These are phyloP conservation scores for Hansfordia pulvinata DNA, from an alignment of 2,329 filamentous ascomycete genomes.

Conservation along the genomic window DNA sequence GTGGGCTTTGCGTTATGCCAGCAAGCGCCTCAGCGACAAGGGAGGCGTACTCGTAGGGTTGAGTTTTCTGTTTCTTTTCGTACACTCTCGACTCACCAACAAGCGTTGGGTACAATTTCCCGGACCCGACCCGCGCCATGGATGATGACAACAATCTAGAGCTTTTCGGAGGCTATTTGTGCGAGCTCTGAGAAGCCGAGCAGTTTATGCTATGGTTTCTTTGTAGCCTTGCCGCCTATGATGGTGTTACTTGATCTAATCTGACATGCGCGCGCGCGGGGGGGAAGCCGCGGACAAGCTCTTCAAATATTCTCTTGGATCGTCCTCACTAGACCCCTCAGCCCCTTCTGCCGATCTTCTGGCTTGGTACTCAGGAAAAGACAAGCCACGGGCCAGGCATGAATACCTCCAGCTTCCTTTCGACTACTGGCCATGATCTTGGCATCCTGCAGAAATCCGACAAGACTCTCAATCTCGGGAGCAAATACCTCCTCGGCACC, in stretches of 20 bases:
- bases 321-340: conserved; percentile 25
- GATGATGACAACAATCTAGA: conserved; percentile 20
- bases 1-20: too few relatives aligned
- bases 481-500: conserved; percentile 69
- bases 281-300: too few relatives aligned
- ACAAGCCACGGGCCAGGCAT: conserved; percentile 69
- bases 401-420: conserved; percentile 54
- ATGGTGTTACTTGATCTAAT: conserved; percentile 53
- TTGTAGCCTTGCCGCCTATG: conserved; percentile 22
- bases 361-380: conserved; percentile 37
- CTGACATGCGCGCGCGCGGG: too few relatives aligned
- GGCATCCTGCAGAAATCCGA: conserved; percentile 37
- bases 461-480: conserved; percentile 50
- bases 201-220: conserved; percentile 30
- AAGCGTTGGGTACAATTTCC: too few relatives aligned
- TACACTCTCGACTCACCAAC: neutral
- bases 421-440: conserved; percentile 40
- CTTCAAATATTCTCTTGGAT: conserved; percentile 17
- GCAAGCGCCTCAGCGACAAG: too few relatives aligned
- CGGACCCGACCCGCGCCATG: conserved; percentile 9
- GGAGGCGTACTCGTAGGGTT: neutral
- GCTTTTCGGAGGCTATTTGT: conserved; percentile 21
- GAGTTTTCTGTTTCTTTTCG: neutral
- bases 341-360: conserved; percentile 36
- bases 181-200: conserved; percentile 33